Evolutionary conservation across 2,329 filamentous ascomycete genomes (phyloP).

Genomic region (Cladosporium sp.): DNA sequence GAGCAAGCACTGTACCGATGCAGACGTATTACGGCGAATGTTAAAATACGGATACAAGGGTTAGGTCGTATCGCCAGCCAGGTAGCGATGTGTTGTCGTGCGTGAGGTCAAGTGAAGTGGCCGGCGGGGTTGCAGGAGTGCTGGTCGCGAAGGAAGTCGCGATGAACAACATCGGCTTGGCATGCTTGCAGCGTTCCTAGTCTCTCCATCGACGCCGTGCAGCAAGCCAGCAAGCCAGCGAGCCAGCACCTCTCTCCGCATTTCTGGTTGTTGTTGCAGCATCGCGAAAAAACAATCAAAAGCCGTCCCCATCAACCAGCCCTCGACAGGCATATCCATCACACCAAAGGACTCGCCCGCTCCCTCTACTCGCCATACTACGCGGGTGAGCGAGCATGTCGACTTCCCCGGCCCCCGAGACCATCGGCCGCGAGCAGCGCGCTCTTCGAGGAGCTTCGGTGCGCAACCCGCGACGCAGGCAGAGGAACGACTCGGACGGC

Average conservation of each 20-base stretch:
- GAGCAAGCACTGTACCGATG: background rate
- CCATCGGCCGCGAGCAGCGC: slow-evolving; percentile 24
- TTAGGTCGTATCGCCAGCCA: background rate
- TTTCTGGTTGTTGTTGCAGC: slow-evolving; percentile 17
- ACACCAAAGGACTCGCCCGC: background rate
- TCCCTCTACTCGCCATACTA: slow-evolving; percentile 1
- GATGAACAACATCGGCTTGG: background rate
- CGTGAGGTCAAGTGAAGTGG: background rate
- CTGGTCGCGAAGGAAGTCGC: background rate
- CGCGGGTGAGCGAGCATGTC: slow-evolving; percentile 20
- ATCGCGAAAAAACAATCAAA: slow-evolving; percentile 18
- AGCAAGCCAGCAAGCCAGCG: background rate
- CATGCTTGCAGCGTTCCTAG: background rate
- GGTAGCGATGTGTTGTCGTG: background rate
- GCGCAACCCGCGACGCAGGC: slow-evolving; percentile 48
- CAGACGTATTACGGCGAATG: background rate
- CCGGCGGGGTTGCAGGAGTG: background rate
- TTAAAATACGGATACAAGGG: background rate
- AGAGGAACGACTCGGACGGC: slow-evolving; percentile 46
- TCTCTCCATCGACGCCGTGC: background rate
- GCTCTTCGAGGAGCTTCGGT: slow-evolving; percentile 23
- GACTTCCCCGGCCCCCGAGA: slow-evolving; percentile 17
- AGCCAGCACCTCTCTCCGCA: slow-evolving; percentile 13
- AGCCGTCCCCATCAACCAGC: slow-evolving; percentile 5
- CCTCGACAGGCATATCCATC: background rate